Evolutionary conservation across 2,329 filamentous ascomycete genomes (phyloP).

Genomic region (Podosphaera leucotricha): DNA sequence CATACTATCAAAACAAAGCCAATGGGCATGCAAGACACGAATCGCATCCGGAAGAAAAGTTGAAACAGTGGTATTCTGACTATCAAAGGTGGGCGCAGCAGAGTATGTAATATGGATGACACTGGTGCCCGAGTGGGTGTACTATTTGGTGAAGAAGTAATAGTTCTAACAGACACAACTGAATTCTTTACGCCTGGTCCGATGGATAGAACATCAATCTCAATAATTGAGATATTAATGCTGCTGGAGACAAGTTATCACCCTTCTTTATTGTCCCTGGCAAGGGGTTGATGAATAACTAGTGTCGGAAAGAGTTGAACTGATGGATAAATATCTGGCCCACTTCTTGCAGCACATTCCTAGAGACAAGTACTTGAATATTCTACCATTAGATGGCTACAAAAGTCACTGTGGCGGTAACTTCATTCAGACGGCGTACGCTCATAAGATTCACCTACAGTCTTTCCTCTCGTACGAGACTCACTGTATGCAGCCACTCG

Average conservation of each 20-base stretch:
- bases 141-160: background rate
- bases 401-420: background rate
- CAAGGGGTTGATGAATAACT: constrained; percentile 2
- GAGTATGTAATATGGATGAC: constrained; percentile 1
- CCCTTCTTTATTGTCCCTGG: constrained; percentile 1
- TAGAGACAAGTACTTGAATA: background rate
- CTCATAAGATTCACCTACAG: background rate
- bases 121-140: background rate
- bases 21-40: background rate
- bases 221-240: constrained; percentile 1
- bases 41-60: background rate
- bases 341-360: no score
- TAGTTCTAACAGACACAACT: background rate
- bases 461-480: constrained; percentile 2
- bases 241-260: background rate
- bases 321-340: constrained; percentile 1
- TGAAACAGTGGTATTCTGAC: background rate
- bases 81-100: background rate
- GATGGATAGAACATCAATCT: background rate
- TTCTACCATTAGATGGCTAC: constrained; percentile 1
- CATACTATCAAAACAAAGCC: constrained; percentile 1
- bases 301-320: background rate
- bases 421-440: constrained; percentile 2
- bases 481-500: constrained; percentile 1
- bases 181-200: background rate